Evolutionary conservation across 2,329 filamentous ascomycete species (phyloP), one percentile per base, ranked within the genome.

Genomic region (Aspergillus pseudonomiae): DNA sequence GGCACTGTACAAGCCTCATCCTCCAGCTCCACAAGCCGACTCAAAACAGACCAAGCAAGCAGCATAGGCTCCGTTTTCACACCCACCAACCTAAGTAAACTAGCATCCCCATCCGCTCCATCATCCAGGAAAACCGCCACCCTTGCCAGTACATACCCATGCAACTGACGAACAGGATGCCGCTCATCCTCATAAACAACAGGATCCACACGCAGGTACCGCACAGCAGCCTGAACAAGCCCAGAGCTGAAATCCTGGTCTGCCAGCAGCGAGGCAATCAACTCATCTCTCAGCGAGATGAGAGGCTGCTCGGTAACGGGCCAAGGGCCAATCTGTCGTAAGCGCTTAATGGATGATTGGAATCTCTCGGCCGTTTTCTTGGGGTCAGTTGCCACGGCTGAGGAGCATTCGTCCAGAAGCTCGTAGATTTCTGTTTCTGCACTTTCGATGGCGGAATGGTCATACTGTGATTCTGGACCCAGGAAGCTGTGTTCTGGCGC

Each of bases 81-180:
- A 24, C 68, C 64, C 30, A 70, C 63, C 2, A 75, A 39, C 16
- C 58, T 56, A 10, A 70, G 58, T 6, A 62, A 30, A 16, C 16
- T 69, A 10, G 63, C 57, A 6, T 59, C 48, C 19, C 65, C 61
- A n/a, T 71, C 65, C 26, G 67, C 66, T 7, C 68, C 68, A 56
- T 73, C 71, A 1, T 71, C 74, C 16, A 74, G 58, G 45, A 68
- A 69, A 14, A 74, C 74, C 3, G 68, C 74, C 32, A 75, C 58
- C 52, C 73, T 75, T 0, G 72, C 75, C 12, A 80, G 63, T 14
- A 72, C 66, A 73, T 74, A 79, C 9, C 71, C 72, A 67, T 80
- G 85, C 5, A 86, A 76, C 3, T 87, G 80, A 0, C 86, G 81
- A 9, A 87, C 77, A 0, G 86, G 86, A 70, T 89, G 85, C 59